These are phyloP conservation scores for Cotoneaster glaucophyllus DNA, from an alignment of 306 rosid genomes.

Conservation along the genomic window DNA sequence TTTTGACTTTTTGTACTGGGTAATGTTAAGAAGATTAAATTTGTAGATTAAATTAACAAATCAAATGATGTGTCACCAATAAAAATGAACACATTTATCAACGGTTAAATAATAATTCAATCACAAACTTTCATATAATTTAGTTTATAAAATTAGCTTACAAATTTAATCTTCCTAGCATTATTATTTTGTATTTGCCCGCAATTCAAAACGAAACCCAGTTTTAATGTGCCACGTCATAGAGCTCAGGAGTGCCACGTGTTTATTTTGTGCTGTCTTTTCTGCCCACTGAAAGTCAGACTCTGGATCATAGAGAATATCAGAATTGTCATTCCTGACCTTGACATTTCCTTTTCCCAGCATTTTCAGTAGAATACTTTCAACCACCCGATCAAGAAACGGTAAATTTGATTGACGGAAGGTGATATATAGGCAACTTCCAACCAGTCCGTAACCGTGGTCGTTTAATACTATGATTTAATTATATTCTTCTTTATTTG, in stretches of 20 bases:
- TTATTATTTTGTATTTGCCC: background rate
- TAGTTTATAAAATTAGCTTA: too few species aligned
- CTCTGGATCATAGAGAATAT: background rate
- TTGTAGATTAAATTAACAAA: too few species aligned
- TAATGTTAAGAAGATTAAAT: too few species aligned
- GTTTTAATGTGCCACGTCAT: background rate
- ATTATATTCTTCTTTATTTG: fast-evolving
- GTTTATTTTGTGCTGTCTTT: background rate
- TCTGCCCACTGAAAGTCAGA: background rate
- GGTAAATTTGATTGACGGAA: background rate
- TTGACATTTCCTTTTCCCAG: background rate
- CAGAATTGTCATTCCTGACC: too few species aligned
- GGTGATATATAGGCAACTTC: too few species aligned
- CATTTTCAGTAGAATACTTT: background rate
- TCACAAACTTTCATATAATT: too few species aligned
- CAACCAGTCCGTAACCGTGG: too few species aligned
- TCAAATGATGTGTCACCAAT: too few species aligned
- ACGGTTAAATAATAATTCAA: too few species aligned
- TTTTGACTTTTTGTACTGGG: background rate
- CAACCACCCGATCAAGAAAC: background rate
- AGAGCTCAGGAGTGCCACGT: background rate
- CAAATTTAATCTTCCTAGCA: fast-evolving
- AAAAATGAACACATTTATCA: too few species aligned
- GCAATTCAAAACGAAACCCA: background rate
- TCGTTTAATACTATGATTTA: too few species aligned